Base-by-base conservation (phyloP, 1,284 basidiomycete genomes). In the Malassezia equina region DNA sequence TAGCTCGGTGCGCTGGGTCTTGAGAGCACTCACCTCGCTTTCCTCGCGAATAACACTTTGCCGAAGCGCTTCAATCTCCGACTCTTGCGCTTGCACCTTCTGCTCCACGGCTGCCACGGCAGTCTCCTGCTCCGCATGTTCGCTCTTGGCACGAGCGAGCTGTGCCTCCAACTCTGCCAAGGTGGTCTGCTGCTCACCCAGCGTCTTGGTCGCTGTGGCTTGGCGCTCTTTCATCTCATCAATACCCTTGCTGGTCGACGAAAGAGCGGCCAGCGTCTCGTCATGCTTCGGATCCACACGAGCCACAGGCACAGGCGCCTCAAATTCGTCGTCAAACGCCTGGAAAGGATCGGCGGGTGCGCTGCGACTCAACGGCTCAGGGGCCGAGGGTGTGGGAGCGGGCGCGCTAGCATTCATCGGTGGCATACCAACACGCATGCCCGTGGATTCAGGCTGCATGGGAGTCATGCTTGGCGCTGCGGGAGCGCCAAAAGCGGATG, bases 1-100 rank as follows among this genome's bases (percentile, higher is more conserved):
- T 11, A 95, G 79, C 76, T 98, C 93, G 24, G 85, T 80, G 78
- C 93, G 94, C 77, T 96, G 91, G 19, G 90, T 83, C 31, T 85
- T 81, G 49, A 94, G 75, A 4, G 85, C 90, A 62, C 86, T 90
- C 29, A 98, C 80, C 65, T 95, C 90, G 69, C 88, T 90, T 77
- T 98, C 91, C 3, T 86, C 85, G 43, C 81, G 80, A 63, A 99
- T 98, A 29, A 95, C 78, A 49, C 94, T 86, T 52, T 86, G 82
- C 48, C 83, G 81, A 1, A 84, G 77, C 70, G 82, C 84, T 66
- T 84, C 81, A n/a, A 95, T 84, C 34, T 87, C 84, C 3, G 80
- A 78, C 2, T 79, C 79, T 77, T 95, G 90, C n/a, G 80, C 79
- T 0, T 79, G 76, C 47, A 83, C 82, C 4, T 88, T 82, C 42